Evolutionary conservation across 2,329 filamentous ascomycete genomes (phyloP), one percentile per base, ranked within the genome.

Genomic region (Colletotrichum horii): DNA sequence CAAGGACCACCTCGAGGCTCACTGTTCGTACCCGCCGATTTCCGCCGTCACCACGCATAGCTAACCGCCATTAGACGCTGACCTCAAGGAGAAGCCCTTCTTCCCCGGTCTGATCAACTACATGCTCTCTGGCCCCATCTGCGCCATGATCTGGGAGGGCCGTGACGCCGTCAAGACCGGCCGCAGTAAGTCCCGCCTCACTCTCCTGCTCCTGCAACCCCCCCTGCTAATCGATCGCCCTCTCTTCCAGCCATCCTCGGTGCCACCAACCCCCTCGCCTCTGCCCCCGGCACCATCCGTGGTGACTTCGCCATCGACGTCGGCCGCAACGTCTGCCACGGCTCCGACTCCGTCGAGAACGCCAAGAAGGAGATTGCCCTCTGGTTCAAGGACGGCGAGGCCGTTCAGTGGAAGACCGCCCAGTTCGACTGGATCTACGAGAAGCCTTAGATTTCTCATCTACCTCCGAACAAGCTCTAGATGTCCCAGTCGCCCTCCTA

Each of bases 131-230:
- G 97, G 97, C 87, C 97, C 97, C 87, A 96, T 99, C 90, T 94
- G 92, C 91, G 97, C 97, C 91, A 99, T 98, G 96, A 94, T 99
- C 89, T 99, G 97, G 97, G 96, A 99, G 89, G 97, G 97, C 86
- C 95, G 94, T 92, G 96, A 99, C 85, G 97, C 94, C 88, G 96
- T 98, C 92, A 98, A 98, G 95, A 98, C 96, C 82, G 97, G 97
- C 88, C 96, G 97, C 86, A 86, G 93, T 95, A 92, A 81, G 92
- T 90, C 64, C 30, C 30, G 36, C 24, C 16, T 16, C 38, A 14
- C 66, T 52, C 28, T 4, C 60, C 34, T 22, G 79, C 77, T 81
- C 78, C 79, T 78, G 76, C 65, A 66, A 36, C 75, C 9, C 70
- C 9, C 70, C 80, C 77, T 78, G 48, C 74, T 73, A 74, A 70